A percentile compares a stretch with the other conserved stretches of the same genome.
Evolutionary conservation across 495 filamentous ascomycete genomes (phyloP).

Genomic region (Podospora australis): DNA sequence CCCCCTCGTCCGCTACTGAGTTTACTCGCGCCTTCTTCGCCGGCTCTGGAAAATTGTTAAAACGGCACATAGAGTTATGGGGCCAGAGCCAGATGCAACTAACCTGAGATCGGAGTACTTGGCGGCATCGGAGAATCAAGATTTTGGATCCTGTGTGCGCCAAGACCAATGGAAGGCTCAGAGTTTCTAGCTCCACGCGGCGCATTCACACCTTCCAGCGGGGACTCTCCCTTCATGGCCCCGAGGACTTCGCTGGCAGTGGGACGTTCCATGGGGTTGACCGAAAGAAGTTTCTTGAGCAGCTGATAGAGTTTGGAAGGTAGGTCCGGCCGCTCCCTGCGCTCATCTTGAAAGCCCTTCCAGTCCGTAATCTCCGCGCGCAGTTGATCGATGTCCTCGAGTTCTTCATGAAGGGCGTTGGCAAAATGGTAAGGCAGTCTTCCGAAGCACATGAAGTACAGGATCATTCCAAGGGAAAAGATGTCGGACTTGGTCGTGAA

Average conservation of each 20-base stretch:
- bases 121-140: conserved; percentile 48
- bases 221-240: conserved; percentile 65
- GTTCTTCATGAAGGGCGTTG: conserved; percentile 80
- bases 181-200: conserved; percentile 26
- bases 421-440: conserved; percentile 79
- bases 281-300: conserved; percentile 69
- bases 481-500: conserved; percentile 96
- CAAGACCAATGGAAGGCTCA: conserved; percentile 36
- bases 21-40: conserved; percentile 30
- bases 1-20: conserved; percentile 28
- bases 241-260: conserved; percentile 82
- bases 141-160: conserved; percentile 47
- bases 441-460: conserved; percentile 95
- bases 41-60: conserved; percentile 23
- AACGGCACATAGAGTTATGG: neutral
- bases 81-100: conserved; percentile 2
- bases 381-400: conserved; percentile 85
- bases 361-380: conserved; percentile 82
- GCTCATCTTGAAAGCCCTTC: conserved; percentile 76
- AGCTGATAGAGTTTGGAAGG: conserved; percentile 82
- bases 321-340: conserved; percentile 67
- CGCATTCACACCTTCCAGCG: conserved; percentile 25
- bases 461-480: conserved; percentile 95
- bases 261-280: conserved; percentile 71
- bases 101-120: conserved; percentile 39